These are phyloP conservation scores for Pulveroboletus sp. DNA, from an alignment of 768 basidiomycete species.

Conservation along the genomic window DNA sequence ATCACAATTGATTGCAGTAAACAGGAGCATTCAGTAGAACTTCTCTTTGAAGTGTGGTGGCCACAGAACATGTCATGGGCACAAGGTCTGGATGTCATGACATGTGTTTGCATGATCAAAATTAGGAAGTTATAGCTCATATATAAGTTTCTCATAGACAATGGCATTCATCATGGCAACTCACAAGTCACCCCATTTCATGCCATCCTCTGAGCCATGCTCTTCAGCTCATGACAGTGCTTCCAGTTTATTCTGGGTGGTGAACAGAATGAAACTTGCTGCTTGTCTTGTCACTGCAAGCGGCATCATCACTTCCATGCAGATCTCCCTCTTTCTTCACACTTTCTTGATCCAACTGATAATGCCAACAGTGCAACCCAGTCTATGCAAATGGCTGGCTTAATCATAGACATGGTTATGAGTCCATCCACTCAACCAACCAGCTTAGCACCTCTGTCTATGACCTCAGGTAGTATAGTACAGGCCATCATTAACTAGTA, in stretches of 20 bases:
- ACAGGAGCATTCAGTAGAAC: background rate
- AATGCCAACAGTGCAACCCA: no score
- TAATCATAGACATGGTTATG: no score
- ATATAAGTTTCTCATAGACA: background rate
- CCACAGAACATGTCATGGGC: background rate
- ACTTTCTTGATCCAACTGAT: no score
- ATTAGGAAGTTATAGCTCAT: constrained; percentile 1
- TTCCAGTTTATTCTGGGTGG: background rate
- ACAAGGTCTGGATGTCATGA: constrained; percentile 10
- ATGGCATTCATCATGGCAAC: background rate
- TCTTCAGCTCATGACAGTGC: background rate
- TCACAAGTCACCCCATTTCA: background rate
- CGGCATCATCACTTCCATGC: background rate
- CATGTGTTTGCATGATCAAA: constrained; percentile 1
- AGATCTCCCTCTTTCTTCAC: background rate
- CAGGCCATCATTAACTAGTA: background rate
- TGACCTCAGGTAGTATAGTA: background rate
- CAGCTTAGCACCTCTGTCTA: no score
- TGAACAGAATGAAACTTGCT: background rate
- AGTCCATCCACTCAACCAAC: no score
- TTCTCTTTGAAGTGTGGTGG: constrained; percentile 7
- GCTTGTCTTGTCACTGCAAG: background rate
- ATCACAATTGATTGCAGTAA: constrained; percentile 3
- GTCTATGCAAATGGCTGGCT: no score
- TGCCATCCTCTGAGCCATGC: background rate